These are phyloP conservation scores for Phytophthora pluvialis DNA, from an alignment of 352 stramenopile genomes.

Conservation along the genomic window DNA sequence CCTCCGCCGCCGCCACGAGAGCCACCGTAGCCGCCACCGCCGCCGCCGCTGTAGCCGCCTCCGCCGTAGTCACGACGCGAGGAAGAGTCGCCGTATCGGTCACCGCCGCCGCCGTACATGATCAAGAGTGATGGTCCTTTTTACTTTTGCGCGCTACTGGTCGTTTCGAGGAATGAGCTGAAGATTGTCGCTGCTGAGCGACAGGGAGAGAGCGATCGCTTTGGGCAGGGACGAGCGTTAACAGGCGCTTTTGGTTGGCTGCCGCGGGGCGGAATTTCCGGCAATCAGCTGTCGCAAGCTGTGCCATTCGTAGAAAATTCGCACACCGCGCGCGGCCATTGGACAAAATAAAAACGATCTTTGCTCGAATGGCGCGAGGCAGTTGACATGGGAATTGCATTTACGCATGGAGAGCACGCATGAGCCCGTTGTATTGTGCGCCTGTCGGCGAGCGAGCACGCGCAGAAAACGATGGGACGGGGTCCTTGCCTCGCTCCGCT, in stretches of 20 bases:
- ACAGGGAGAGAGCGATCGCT: constrained; percentile 33
- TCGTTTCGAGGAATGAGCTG: constrained; percentile 38
- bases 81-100: constrained; percentile 79
- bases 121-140: constrained; percentile 39
- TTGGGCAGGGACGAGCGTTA: constrained; percentile 29
- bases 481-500: constrained; percentile 20
- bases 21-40: constrained; percentile 40
- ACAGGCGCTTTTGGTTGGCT: constrained; percentile 39
- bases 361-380: neutral
- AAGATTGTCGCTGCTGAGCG: neutral
- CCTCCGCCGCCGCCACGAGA: constrained; percentile 40
- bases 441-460: neutral
- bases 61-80: constrained; percentile 64
- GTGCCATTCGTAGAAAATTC: constrained; percentile 23
- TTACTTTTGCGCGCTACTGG: constrained; percentile 11
- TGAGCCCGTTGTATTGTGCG: constrained; percentile 37
- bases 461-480: constrained; percentile 25
- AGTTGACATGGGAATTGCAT: neutral
- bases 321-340: constrained; percentile 4
- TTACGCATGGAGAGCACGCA: neutral
- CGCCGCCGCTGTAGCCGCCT: constrained; percentile 40
- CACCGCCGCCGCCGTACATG: constrained; percentile 75
- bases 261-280: constrained; percentile 16
- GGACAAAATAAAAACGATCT: constrained; percentile 24
- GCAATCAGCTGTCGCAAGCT: constrained; percentile 31